A percentile compares a stretch with the other conserved stretches of the same genome.
Evolutionary conservation across 768 basidiomycete species (phyloP).

Genomic region (Trichaptum fuscoviolaceum): DNA sequence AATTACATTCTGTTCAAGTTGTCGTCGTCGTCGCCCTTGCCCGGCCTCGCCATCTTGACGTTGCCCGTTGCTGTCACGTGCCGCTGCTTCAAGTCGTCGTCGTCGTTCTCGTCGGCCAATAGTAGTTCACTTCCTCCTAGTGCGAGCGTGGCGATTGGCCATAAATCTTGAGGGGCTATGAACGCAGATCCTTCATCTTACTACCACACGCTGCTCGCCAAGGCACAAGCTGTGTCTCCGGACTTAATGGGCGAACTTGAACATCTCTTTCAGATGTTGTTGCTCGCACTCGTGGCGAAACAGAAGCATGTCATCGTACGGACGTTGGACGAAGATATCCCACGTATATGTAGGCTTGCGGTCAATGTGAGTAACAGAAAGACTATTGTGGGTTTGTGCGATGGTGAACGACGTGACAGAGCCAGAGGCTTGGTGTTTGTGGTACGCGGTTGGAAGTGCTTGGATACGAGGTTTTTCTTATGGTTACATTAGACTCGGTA

Average conservation of each 20-base stretch:
- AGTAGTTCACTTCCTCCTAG: neutral
- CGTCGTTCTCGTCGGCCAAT: constrained; percentile 21
- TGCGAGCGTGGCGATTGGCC: neutral
- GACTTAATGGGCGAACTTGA: neutral
- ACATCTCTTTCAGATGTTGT: constrained; percentile 39
- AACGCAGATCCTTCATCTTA: constrained; percentile 1
- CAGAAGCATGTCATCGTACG: constrained; percentile 61
- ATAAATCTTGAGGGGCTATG: neutral
- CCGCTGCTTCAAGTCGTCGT: constrained; percentile 54
- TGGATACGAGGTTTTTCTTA: neutral
- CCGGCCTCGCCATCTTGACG: constrained; percentile 43
- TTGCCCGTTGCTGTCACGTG: constrained; percentile 30
- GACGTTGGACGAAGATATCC: constrained; percentile 60
- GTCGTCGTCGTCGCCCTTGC: constrained; percentile 27
- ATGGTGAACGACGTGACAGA: neutral
- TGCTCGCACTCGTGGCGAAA: constrained; percentile 44
- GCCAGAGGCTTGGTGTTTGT: neutral
- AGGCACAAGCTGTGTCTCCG: neutral
- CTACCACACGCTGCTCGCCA: neutral
- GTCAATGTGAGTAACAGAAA: constrained; percentile 41
- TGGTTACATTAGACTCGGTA: neutral
- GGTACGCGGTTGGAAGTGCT: neutral
- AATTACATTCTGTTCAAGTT: no score
- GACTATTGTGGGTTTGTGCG: neutral
- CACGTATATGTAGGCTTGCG: constrained; percentile 51